phyloP scores from a whole-genome alignment of 371 early-diverging fungal genomes.

The Actinomortierella ambigua region DNA sequence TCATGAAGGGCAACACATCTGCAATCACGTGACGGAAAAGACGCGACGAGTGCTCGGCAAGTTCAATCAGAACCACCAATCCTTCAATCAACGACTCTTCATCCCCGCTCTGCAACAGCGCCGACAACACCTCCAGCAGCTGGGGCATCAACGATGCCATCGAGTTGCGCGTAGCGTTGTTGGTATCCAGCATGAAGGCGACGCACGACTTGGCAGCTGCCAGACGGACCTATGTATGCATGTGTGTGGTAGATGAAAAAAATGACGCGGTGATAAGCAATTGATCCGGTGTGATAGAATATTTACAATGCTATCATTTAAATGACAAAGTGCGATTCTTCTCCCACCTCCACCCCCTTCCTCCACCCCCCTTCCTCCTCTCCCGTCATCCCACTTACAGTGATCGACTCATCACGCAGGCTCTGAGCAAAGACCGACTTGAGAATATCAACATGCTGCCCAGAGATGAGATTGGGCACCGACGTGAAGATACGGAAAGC shows the following conservation, averaged over 20 bases:
- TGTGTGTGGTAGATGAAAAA: constrained; percentile 1
- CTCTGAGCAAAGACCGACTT: constrained; percentile 73
- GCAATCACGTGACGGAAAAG: constrained; percentile 79
- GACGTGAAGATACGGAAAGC: constrained; percentile 88
- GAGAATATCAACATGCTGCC: constrained; percentile 72
- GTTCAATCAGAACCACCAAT: constrained; percentile 82
- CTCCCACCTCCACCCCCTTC: too few relatives aligned
- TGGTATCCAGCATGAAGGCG: constrained; percentile 76
- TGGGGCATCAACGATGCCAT: constrained; percentile 77
- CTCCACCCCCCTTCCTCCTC: too few relatives aligned
- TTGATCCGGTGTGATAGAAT: neutral
- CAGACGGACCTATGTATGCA: constrained; percentile 69
- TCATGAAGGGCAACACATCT: constrained; percentile 74
- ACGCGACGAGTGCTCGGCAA: constrained; percentile 84
- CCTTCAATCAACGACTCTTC: constrained; percentile 77
- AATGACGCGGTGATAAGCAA: neutral
- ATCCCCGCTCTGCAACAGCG: constrained; percentile 54
- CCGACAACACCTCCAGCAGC: constrained; percentile 71
- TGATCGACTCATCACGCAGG: constrained; percentile 64
- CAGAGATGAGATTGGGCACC: constrained; percentile 77
- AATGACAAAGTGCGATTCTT: too few relatives aligned
- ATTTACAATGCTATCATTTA: too few relatives aligned
- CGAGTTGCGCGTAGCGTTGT: constrained; percentile 58
- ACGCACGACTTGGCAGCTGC: constrained; percentile 89
- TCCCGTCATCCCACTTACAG: too few relatives aligned